Conservation (phyloP, 1,284 basidiomycete species). For the Fomes fomentarius region DNA sequence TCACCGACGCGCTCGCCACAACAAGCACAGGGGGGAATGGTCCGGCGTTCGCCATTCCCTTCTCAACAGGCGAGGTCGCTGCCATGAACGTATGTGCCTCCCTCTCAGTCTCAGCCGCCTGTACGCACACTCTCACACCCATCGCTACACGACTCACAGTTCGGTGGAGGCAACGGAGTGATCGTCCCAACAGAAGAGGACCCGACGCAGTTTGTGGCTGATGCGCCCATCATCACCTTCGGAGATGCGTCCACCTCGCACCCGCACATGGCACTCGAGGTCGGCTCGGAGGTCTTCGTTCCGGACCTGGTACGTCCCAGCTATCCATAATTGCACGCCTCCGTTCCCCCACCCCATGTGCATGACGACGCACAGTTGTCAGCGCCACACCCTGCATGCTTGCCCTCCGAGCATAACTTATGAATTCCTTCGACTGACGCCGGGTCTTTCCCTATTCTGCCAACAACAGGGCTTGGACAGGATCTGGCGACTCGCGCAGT, state of each 20-base stretch:
- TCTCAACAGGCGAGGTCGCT: constrained; percentile 60
- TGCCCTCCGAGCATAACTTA: no score
- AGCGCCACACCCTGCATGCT: background rate
- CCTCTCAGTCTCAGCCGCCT: background rate
- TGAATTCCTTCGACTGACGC: no score
- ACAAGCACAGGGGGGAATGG: constrained; percentile 51
- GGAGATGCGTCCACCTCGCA: constrained; percentile 50
- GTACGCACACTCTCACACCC: background rate
- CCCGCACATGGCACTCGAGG: constrained; percentile 65
- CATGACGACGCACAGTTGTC: no score
- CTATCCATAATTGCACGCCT: background rate
- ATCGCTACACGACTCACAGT: constrained; percentile 39
- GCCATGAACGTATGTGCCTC: constrained; percentile 51
- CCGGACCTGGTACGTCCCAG: constrained; percentile 59
- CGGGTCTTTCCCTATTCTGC: background rate
- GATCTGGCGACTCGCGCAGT: constrained; percentile 60
- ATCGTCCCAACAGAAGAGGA: constrained; percentile 50
- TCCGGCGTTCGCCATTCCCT: constrained; percentile 55
- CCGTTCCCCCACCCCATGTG: background rate
- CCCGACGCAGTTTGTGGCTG: constrained; percentile 44
- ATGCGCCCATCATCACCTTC: constrained; percentile 55
- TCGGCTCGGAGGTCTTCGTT: constrained; percentile 57
- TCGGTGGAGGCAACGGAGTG: constrained; percentile 56
- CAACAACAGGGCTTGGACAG: constrained; percentile 57
- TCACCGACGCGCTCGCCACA: constrained; percentile 51